Conservation (phyloP, 2,329 filamentous ascomycete genomes). For the Cylindrodendrum hubeiense region DNA sequence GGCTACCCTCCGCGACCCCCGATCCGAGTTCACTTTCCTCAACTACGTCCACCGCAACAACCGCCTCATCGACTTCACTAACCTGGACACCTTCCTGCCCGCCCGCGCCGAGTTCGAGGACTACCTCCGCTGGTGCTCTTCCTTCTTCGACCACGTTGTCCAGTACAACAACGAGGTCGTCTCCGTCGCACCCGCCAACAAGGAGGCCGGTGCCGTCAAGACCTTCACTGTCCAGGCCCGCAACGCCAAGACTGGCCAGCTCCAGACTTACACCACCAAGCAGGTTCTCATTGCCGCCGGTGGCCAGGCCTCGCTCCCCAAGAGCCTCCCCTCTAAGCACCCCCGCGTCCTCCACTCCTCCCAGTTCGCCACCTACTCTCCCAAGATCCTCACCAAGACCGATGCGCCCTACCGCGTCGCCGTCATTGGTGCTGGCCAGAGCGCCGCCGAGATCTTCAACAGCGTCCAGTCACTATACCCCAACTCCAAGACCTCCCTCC, state of each 20-base stretch:
- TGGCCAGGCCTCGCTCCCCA: conserved; percentile 77
- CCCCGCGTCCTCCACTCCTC: conserved; percentile 89
- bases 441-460: conserved; percentile 94
- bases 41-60: conserved; percentile 90
- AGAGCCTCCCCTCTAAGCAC: conserved; percentile 75
- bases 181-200: conserved; percentile 73
- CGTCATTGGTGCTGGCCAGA: conserved; percentile 90
- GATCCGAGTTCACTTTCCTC: conserved; percentile 93
- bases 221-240: conserved; percentile 77
- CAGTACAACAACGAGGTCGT: conserved; percentile 84
- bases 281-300: conserved; percentile 74
- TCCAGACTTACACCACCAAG: conserved; percentile 67
- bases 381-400: conserved; percentile 68
- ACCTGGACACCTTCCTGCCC: conserved; percentile 89
- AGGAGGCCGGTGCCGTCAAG: conserved; percentile 65
- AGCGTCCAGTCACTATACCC: conserved; percentile 87
- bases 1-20: conserved; percentile 87
- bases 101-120: conserved; percentile 92
- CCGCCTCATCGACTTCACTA: conserved; percentile 91
- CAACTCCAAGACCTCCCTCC: conserved; percentile 79
- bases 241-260: conserved; percentile 68
- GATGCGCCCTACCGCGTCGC: conserved; percentile 78
- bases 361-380: conserved; percentile 78
- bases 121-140: conserved; percentile 93
- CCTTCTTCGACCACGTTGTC: conserved; percentile 79